Evolutionary conservation across 1,284 basidiomycete species (phyloP), one percentile per base, ranked within the genome.

Genomic region (Irpex sp.): DNA sequence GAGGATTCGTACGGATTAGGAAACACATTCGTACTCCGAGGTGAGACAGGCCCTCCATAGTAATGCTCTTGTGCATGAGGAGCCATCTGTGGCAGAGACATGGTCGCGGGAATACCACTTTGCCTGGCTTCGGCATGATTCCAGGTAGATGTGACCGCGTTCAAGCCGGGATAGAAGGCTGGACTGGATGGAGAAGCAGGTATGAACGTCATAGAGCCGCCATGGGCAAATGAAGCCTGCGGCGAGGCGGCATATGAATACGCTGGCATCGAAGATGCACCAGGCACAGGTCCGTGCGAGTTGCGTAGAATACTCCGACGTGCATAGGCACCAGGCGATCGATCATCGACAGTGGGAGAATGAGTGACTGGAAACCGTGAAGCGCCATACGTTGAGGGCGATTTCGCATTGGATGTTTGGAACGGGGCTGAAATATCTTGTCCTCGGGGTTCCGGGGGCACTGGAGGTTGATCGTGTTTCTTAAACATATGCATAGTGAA

Each of bases 41-140:
- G 51, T 57, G 62, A 63, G 52, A 65, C 60, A 8, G 71, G 71
- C 3, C 65, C 65, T 38, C 71, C 70, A 4, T 73, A 73, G 52
- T 72, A 75, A 0, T 73, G 72, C 26, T 26, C 26, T 9, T 72
- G 69, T 21, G 71, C 73, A 54, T 72, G 71, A 5, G 72, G 70
- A 59, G 13, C 36, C 40, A 44, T 38, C 7, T 57, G 40, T 44
- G 17, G n/a, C 15, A 48, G 13, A 36, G 54, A 56, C 21, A 34
- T 26, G 8, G 21, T 13, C 3, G 31, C 9, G 11, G 54, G 54
- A 17, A 56, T 34, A 11, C 54, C 26, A 34, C 19, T 21, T 56
- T 34, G 21, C 31, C 49, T 17, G 7, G 17, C 17, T 8, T 17
- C 49, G 7, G 49, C 7, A 17, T 19, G 7, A 17, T 17, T 19